Percentiles rank a stretch among this genome's conserved stretches.
phyloP scores from a whole-genome alignment of 2,329 filamentous ascomycete genomes.

The Penicillium sp. region DNA sequence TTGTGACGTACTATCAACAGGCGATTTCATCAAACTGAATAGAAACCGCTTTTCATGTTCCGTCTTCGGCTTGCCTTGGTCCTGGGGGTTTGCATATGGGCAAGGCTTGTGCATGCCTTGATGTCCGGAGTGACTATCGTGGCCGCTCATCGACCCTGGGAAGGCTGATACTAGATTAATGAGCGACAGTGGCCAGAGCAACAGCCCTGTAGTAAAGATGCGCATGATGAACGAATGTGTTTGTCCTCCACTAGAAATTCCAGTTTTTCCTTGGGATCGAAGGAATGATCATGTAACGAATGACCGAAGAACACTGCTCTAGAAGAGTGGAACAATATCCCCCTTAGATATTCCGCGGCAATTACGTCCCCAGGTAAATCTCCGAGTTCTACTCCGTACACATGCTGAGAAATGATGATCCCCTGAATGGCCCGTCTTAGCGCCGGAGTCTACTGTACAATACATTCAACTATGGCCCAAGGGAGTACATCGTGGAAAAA shows the following conservation, averaged over 20 bases:
- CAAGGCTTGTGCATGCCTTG: constrained; percentile 17
- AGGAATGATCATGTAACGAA: no score
- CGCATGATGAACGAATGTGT: constrained; percentile 10
- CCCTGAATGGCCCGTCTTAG: constrained; percentile 10
- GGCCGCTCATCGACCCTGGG: constrained; percentile 2
- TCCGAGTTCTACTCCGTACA: background rate
- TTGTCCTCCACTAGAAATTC: no score
- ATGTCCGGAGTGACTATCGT: constrained; percentile 4
- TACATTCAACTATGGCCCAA: background rate
- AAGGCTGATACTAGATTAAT: constrained; percentile 10
- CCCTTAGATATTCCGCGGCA: background rate
- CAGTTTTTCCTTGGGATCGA: no score
- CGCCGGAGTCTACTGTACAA: background rate
- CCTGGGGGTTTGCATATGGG: constrained; percentile 19
- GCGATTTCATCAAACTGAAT: constrained; percentile 20
- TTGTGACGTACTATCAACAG: constrained; percentile 27
- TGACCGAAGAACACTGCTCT: background rate
- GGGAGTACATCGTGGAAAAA: background rate
- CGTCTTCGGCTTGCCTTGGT: background rate
- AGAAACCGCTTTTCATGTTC: constrained; percentile 26
- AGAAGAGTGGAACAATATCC: background rate
- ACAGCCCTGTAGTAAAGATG: constrained; percentile 2
- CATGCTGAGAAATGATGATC: constrained; percentile 8
- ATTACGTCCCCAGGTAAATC: background rate
- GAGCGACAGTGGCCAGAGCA: constrained; percentile 14